Conservation (phyloP, 768 basidiomycete genomes). For the Mycena alexandri region DNA sequence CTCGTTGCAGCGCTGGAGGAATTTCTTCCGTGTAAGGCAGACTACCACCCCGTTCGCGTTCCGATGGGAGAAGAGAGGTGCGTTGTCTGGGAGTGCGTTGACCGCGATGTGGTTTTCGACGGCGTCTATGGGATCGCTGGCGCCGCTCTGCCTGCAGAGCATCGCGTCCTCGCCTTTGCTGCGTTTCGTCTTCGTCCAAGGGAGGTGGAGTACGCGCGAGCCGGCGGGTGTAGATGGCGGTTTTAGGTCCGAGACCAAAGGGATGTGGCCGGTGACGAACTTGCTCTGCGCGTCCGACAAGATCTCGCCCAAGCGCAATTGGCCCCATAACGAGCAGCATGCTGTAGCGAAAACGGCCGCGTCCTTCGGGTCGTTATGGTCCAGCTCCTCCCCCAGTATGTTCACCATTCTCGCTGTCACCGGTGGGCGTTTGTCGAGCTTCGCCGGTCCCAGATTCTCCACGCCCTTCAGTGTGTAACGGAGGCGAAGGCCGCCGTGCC, state of each 20-base stretch:
- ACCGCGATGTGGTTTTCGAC: background rate
- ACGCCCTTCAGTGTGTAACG: conserved; percentile 23
- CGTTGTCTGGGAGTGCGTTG: background rate
- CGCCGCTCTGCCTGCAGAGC: background rate
- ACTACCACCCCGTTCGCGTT: background rate
- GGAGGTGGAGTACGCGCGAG: background rate
- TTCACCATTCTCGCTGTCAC: conserved; percentile 6
- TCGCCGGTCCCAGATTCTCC: conserved; percentile 20
- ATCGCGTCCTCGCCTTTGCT: background rate
- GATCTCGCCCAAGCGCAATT: conserved; percentile 34
- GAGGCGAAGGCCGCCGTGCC: conserved; percentile 17
- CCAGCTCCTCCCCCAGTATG: conserved; percentile 13
- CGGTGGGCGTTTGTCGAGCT: conserved; percentile 8
- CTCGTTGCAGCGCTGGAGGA: conserved; percentile 1
- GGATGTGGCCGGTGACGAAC: background rate
- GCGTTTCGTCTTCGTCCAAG: background rate
- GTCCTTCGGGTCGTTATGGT: conserved; percentile 17
- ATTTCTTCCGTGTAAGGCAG: background rate
- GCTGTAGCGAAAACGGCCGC: conserved; percentile 27
- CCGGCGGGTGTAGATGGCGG: background rate
- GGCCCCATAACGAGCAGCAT: conserved; percentile 32
- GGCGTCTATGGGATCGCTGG: background rate
- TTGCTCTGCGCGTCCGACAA: conserved; percentile 10
- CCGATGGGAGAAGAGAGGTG: background rate
- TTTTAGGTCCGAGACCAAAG: background rate